These are phyloP conservation scores for Macaranga tanarius DNA, from an alignment of 441 rosid genomes.

Conservation along the genomic window DNA sequence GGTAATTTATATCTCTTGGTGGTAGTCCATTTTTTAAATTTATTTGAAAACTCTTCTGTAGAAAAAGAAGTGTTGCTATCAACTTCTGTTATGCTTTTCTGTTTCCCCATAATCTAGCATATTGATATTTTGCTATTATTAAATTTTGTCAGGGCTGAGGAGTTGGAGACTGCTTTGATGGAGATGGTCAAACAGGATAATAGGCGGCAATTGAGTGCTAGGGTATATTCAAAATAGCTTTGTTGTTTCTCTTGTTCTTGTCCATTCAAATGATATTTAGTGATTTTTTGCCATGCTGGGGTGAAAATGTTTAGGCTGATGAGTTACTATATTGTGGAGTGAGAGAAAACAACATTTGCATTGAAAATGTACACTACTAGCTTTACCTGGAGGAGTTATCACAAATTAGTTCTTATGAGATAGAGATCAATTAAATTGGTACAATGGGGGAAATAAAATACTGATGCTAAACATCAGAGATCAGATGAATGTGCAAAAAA, in stretches of 20 bases:
- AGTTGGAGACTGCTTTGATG: constrained; percentile 98
- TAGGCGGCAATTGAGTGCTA: constrained; percentile 86
- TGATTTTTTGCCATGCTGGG: neutral
- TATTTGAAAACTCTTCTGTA: neutral
- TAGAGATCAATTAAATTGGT: neutral
- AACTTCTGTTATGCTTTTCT: neutral
- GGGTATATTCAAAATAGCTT: constrained; percentile 41
- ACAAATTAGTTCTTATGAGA: neutral
- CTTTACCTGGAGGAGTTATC: neutral
- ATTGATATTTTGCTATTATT: constrained; percentile 18
- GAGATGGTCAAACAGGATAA: constrained; percentile 98
- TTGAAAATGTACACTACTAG: neutral
- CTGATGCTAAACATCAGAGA: neutral
- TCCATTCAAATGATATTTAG: neutral
- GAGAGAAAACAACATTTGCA: neutral
- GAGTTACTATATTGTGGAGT: neutral
- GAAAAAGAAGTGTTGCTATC: constrained; percentile 8
- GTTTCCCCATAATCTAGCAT: neutral
- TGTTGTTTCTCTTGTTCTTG: neutral
- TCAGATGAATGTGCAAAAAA: neutral
- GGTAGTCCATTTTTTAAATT: constrained; percentile 5
- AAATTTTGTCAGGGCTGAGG: constrained; percentile 74
- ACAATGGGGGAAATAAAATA: neutral
- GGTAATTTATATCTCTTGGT: neutral
- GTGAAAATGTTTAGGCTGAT: neutral